Evolutionary conservation across 371 early-diverging fungal species (phyloP), one percentile per base, ranked within the genome.

Genomic region (Mycotypha africana): DNA sequence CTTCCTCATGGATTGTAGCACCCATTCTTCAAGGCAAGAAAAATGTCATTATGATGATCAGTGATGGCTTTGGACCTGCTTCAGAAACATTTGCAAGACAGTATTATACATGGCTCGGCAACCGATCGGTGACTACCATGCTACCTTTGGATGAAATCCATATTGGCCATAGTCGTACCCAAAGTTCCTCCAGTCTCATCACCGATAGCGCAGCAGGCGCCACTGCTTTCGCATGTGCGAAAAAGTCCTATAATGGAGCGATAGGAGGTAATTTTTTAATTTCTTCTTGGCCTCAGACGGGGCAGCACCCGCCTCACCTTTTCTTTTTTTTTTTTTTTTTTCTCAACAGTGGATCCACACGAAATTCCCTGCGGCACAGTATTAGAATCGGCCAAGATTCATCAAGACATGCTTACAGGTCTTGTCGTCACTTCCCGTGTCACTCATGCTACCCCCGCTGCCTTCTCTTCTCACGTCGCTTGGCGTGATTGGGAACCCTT

Each of bases 151-250:
- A 97, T 62, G 58, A 77, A 26, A 86, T 95, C 28, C 76, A 91
- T 11, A 81, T 93, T 3, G 96, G 97, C 8, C 58, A 86, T 9
- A 88, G 88, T 21, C 78, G 96, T 16, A 97, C 96, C 2, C 71
- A 88, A n/a, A 89, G 90, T 42, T 81, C 82, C 21, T 65, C 70
- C 39, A 84, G 85, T 55, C 67, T 91, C 23, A 78, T 97, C 6
- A 95, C 98, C 1, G 98, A 97, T 65, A 92, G 92, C 26, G 98
- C 96, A 9, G 95, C 98, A 11, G 98, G 95, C 3, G 98, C 96
- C 1, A 95, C 95, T 0, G 95, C 94, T 0, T 94, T 90, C 64
- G 62, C 91, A 0, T 93, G 93, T 58, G 86, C 65, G 3, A 21
- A 78, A 9, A 93, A 94, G 70, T 73, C 91, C 0, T 92, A 88